Conservation (phyloP, 495 filamentous ascomycete species). For the Penicillium verhagenii region DNA sequence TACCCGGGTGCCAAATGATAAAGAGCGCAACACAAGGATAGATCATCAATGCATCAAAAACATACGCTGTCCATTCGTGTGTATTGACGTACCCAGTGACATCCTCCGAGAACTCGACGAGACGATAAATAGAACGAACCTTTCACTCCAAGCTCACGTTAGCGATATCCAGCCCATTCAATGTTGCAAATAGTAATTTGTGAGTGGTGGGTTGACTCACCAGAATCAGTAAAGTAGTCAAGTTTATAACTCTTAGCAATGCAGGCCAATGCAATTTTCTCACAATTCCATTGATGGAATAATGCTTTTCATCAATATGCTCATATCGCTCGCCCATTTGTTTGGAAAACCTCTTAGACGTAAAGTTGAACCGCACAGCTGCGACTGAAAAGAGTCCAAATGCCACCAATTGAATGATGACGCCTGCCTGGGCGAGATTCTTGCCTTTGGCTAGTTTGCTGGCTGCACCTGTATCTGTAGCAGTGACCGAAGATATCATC, state of each 20-base stretch:
- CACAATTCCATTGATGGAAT: conserved; percentile 27
- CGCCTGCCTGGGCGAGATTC: conserved; percentile 36
- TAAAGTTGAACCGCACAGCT: conserved; percentile 38
- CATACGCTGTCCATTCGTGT: conserved; percentile 59
- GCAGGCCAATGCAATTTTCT: conserved; percentile 48
- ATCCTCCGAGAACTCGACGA: conserved; percentile 61
- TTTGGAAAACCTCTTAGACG: conserved; percentile 37
- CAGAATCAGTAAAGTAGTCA: conserved; percentile 53
- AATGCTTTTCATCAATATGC: conserved; percentile 24
- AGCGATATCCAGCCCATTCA: not conserved
- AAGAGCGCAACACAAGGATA: conserved; percentile 48
- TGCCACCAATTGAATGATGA: conserved; percentile 40
- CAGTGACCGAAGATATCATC: conserved; percentile 32
- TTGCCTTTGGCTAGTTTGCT: conserved; percentile 39
- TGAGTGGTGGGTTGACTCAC: conserved; percentile 23
- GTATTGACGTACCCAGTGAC: conserved; percentile 47
- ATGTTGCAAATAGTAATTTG: too few species aligned
- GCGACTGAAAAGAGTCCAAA: conserved; percentile 45
- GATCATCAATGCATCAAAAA: conserved; percentile 63
- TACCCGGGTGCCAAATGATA: conserved; percentile 47
- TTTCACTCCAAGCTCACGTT: conserved; percentile 8
- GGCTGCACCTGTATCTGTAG: conserved; percentile 21
- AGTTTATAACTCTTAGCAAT: conserved; percentile 53
- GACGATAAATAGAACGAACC: conserved; percentile 60
- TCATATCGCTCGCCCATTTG: conserved; percentile 28